A percentile compares a stretch with the other conserved stretches of the same genome.
Evolutionary conservation across 768 basidiomycete species (phyloP).

Genomic region (Termitomyces sp.): DNA sequence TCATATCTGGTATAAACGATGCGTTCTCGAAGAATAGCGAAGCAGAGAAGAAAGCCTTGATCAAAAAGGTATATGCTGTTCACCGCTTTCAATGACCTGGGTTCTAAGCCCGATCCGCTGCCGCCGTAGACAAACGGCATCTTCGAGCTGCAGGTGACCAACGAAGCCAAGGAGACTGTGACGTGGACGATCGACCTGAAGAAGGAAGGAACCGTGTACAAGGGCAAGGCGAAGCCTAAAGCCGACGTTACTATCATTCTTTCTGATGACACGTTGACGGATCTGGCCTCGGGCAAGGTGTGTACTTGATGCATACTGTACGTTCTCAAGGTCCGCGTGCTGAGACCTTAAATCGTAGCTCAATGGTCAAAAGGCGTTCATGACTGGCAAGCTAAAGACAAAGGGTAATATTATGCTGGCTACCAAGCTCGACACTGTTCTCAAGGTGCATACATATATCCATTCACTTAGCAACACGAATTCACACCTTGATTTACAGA

Average conservation of each 20-base stretch:
- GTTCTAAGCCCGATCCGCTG: background rate
- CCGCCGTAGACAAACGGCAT: conserved; percentile 72
- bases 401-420: conserved; percentile 92
- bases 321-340: background rate
- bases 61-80: conserved; percentile 61
- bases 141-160: conserved; percentile 80
- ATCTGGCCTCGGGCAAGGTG: conserved; percentile 72
- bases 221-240: conserved; percentile 67
- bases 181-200: conserved; percentile 94
- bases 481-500: background rate
- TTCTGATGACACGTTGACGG: conserved; percentile 67
- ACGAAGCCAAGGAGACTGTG: conserved; percentile 61
- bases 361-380: conserved; percentile 93
- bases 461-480: too few species aligned
- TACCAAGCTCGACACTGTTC: conserved; percentile 80
- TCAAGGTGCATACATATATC: conserved; percentile 52
- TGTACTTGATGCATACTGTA: background rate
- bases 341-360: conserved; percentile 35
- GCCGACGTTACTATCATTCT: conserved; percentile 80
- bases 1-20: conserved; percentile 46
- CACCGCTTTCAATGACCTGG: background rate
- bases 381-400: conserved; percentile 92
- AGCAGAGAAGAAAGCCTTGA: conserved; percentile 57
- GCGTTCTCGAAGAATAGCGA: conserved; percentile 51
- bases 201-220: conserved; percentile 71